Percentiles rank a stretch among this genome's conserved stretches.
Conservation (phyloP, 2,329 filamentous ascomycete species). For the Coniochaeta hoffmannii region DNA sequence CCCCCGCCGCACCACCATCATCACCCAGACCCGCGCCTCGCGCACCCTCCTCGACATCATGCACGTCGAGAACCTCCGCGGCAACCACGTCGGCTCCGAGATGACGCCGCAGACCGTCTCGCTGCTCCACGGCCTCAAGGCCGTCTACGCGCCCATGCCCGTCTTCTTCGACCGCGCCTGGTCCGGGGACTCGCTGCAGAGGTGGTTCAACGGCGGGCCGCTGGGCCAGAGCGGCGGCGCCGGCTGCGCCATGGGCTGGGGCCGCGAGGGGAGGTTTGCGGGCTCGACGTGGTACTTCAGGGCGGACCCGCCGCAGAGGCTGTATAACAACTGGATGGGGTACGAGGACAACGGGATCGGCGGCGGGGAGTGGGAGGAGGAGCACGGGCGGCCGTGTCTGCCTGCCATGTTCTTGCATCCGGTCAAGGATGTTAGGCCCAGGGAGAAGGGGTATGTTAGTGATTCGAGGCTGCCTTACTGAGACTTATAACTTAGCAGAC, state of each 20-base stretch:
- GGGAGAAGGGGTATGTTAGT: conserved; percentile 33
- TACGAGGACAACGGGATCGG: conserved; percentile 48
- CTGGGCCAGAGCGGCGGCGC: conserved; percentile 46
- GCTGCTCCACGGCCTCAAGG: conserved; percentile 71
- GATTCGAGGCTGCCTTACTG: conserved; percentile 31
- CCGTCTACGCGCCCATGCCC: conserved; percentile 70
- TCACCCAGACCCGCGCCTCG: conserved; percentile 68
- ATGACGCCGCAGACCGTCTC: conserved; percentile 71
- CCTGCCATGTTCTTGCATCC: conserved; percentile 53
- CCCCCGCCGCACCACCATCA: conserved; percentile 68
- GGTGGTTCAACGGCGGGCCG: conserved; percentile 54
- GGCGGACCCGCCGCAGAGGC: conserved; percentile 45
- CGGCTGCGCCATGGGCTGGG: conserved; percentile 53
- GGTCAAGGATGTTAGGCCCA: conserved; percentile 50
- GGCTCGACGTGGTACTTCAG: conserved; percentile 57
- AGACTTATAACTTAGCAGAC: background rate
- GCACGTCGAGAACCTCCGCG: conserved; percentile 67
- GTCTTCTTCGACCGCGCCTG: conserved; percentile 74
- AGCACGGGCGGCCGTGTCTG: conserved; percentile 48
- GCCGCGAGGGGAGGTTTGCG: conserved; percentile 47
- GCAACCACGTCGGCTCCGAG: conserved; percentile 71
- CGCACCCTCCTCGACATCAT: conserved; percentile 66
- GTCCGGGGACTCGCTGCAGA: conserved; percentile 44
- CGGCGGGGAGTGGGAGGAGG: conserved; percentile 47
- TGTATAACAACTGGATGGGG: conserved; percentile 59